Base-by-base conservation (phyloP, 495 filamentous ascomycete species). In the Aspergillus avenaceus region DNA sequence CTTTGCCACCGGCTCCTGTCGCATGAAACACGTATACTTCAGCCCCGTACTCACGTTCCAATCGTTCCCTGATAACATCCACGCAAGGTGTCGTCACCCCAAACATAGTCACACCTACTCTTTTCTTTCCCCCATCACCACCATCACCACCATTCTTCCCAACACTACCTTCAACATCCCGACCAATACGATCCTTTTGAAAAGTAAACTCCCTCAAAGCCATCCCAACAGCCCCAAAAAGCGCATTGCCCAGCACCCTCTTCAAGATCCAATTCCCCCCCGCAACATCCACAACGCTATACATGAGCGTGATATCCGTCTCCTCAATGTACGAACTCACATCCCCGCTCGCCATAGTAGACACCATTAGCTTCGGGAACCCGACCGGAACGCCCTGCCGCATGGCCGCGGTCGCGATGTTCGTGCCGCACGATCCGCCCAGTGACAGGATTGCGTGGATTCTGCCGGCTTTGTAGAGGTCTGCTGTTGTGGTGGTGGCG, bases 11-110 rank as follows among this genome's bases (percentile, higher is more conserved):
- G 14, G 75, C 67, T 1, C 85, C 85, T 0, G 84, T 88, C 7
- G 84, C 83, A 52, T 88, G 85, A 56, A 88, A 88, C 9, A 85
- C 70, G 50, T 79, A 84, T 8, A 80, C 71, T 54, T 88, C 85
- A 49, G 72, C 71, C 0, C 50, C 54, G 41, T 69, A 59, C 2
- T 65, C 45, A 0, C 16, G 11, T 31, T 77, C 73, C 1, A 86
- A 61, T 44, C 70, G 60, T 5, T 61, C 36, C 1, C 78, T 71
- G 4, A 80, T 72, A 2, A 50, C 52, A 38, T 78, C 73, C 0
- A 81, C 85, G 8, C 72, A 75, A 0, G 83, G 82, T 0, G 83
- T 88, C 1, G 85, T 89, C 8, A 89, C 84, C 8, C 85, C 85
- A 56, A 87, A 89, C 85, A 88, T 87, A 25, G 83, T 84, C 32